Percentiles rank a stretch among this genome's conserved stretches.
Conservation (phyloP, 352 stramenopile genomes). For the Globisporangium irregulare region DNA sequence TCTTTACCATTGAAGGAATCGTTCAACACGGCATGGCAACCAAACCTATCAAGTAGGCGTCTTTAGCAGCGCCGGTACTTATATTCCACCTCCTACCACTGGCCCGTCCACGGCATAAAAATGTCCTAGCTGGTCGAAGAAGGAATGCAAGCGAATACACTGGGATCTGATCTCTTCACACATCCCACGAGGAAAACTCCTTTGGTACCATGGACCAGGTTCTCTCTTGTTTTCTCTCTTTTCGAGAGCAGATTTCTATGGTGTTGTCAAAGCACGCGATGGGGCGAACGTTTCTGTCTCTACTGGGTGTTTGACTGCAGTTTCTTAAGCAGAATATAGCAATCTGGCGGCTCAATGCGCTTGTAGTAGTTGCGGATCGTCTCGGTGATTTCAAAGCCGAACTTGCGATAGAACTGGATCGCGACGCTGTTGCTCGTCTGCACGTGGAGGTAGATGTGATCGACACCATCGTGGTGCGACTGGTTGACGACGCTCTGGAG, state of each 20-base stretch:
- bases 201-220: too few relatives aligned
- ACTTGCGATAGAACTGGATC: slow-evolving; percentile 88
- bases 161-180: too few relatives aligned
- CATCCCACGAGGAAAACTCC: too few relatives aligned
- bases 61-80: too few relatives aligned
- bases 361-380: slow-evolving; percentile 95
- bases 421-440: slow-evolving; percentile 92
- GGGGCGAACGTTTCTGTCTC: background rate
- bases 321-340: slow-evolving; percentile 87
- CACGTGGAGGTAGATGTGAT: slow-evolving; percentile 87
- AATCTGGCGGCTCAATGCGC: slow-evolving; percentile 91
- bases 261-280: background rate
- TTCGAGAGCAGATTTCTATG: background rate
- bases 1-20: too few relatives aligned
- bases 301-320: slow-evolving; percentile 9
- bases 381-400: slow-evolving; percentile 87
- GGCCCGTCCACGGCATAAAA: too few relatives aligned
- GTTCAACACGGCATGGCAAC: too few relatives aligned
- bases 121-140: too few relatives aligned
- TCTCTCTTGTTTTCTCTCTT: too few relatives aligned
- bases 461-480: slow-evolving; percentile 34
- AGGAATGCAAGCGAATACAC: too few relatives aligned
- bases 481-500: slow-evolving; percentile 39
- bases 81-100: too few relatives aligned
- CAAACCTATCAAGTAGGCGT: too few relatives aligned